These are phyloP conservation scores for Pythium myriotylum DNA, from an alignment of 352 stramenopile genomes.

Conservation along the genomic window DNA sequence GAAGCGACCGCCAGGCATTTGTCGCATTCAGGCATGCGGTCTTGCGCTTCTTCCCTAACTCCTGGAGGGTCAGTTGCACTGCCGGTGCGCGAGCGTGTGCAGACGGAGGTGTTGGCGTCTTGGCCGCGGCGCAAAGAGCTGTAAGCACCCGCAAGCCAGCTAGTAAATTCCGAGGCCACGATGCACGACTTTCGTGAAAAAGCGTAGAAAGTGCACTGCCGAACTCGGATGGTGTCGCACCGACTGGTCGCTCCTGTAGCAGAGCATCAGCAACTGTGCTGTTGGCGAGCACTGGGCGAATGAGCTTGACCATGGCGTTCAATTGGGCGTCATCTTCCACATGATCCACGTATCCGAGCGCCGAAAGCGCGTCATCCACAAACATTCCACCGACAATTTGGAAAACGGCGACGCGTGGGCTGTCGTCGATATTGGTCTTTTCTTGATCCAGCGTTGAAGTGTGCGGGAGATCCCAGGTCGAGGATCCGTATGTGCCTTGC, in stretches of 20 bases:
- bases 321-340: slow-evolving; percentile 45
- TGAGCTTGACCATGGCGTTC: slow-evolving; percentile 69
- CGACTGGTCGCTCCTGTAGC: slow-evolving; percentile 10
- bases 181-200: slow-evolving; percentile 13
- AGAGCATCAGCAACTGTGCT: slow-evolving; percentile 37
- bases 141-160: slow-evolving; percentile 53
- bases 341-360: slow-evolving; percentile 57
- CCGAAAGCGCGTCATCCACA: slow-evolving; percentile 55
- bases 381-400: slow-evolving; percentile 61
- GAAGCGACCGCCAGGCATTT: slow-evolving; percentile 27
- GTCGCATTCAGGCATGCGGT: neutral
- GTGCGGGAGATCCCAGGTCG: slow-evolving; percentile 13
- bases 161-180: slow-evolving; percentile 46
- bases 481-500: slow-evolving; percentile 7
- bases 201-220: slow-evolving; percentile 20
- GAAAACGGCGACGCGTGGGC: slow-evolving; percentile 34
- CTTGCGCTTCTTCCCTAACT: slow-evolving; percentile 42
- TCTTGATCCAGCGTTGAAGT: neutral
- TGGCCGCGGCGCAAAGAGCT: slow-evolving; percentile 38
- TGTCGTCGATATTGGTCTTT: slow-evolving; percentile 9
- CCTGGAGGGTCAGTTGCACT: slow-evolving; percentile 52
- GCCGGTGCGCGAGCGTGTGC: slow-evolving; percentile 8
- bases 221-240: slow-evolving; percentile 1
- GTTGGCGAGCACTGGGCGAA: slow-evolving; percentile 52
- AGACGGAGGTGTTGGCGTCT: slow-evolving; percentile 2